Evolutionary conservation across 2,329 filamentous ascomycete species (phyloP), one percentile per base, ranked within the genome.

Genomic region (Phoma sp.): DNA sequence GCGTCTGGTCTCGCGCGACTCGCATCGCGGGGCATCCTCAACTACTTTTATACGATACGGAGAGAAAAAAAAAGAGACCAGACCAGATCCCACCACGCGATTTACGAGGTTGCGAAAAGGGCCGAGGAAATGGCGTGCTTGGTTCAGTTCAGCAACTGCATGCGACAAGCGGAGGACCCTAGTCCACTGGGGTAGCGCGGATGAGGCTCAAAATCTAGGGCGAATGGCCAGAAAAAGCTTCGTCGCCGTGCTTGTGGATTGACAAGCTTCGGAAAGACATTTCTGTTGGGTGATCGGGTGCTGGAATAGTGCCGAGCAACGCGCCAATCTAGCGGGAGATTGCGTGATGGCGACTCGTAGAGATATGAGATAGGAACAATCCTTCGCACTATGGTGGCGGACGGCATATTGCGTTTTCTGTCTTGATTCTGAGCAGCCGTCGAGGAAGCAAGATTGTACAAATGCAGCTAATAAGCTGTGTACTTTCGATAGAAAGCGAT

Each of bases 41-140:
- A 30, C 18, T 18, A 18, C 18, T 18, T 18, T 18, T 18, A 18
- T 18, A 18, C 2, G 18, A 18, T 18, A 18, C 18, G 18, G 2
- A 18, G 18, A 18, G 18, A 18, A 18, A 18, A 18, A 18, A 18
- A 18, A 18, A 18, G 18, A 18, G 18, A 18, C 18, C 18, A 18
- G 18, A 18, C 18, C 18, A 18, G 18, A 18, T 18, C 18, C 18
- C 18, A 18, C 18, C 18, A 18, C 18, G 18, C 18, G 18, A 18
- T 18, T 18, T 18, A 33, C 10, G 32, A 29, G 44, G 52, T 52
- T 52, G 35, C 39, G 54, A 57, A 30, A 40, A 48, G 30, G 44
- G 36, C 54, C 54, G 54, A 52, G 25, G 36, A 29, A 38, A 57
- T 57, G 29, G 54, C 54, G 54, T 57, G 48, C 48, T 57, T 36